Conservation (phyloP, 768 basidiomycete species). For the Lentinula sp. region DNA sequence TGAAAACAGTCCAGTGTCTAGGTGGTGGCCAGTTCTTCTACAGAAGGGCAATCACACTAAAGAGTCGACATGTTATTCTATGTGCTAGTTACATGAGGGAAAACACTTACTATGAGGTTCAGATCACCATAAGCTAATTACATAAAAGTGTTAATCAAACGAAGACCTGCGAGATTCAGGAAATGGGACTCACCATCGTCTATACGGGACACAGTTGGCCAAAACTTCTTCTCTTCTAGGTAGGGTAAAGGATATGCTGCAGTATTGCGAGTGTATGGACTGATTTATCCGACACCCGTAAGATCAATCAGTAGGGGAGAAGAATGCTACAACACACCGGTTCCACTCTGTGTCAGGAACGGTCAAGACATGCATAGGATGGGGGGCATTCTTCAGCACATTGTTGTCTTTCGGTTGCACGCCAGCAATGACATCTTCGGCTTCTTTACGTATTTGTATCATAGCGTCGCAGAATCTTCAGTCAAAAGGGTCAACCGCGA, state of each 20-base stretch:
- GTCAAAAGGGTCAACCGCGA: background rate
- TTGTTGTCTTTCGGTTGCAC: constrained; percentile 91
- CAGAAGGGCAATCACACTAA: constrained; percentile 82
- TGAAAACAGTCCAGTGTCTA: constrained; percentile 13
- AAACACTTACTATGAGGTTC: constrained; percentile 71
- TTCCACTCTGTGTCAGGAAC: constrained; percentile 82
- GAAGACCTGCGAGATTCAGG: background rate
- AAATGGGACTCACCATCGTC: constrained; percentile 71
- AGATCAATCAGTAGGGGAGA: background rate
- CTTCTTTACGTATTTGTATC: constrained; percentile 93
- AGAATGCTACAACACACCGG: constrained; percentile 39
- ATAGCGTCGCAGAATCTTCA: constrained; percentile 94
- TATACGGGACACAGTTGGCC: constrained; percentile 89
- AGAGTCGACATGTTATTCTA: constrained; percentile 6
- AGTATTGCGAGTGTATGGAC: constrained; percentile 83
- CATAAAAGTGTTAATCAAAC: background rate
- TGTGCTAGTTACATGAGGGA: background rate
- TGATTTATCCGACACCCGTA: constrained; percentile 18
- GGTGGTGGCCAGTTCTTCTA: constrained; percentile 62
- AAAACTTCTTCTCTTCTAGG: constrained; percentile 88
- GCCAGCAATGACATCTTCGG: constrained; percentile 79
- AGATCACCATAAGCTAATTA: constrained; percentile 82
- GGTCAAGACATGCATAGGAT: constrained; percentile 71
- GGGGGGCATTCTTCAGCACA: constrained; percentile 89
- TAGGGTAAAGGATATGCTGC: constrained; percentile 89